Evolutionary conservation across 768 basidiomycete species (phyloP).

Genomic region (Gelatoporia subvermispora): DNA sequence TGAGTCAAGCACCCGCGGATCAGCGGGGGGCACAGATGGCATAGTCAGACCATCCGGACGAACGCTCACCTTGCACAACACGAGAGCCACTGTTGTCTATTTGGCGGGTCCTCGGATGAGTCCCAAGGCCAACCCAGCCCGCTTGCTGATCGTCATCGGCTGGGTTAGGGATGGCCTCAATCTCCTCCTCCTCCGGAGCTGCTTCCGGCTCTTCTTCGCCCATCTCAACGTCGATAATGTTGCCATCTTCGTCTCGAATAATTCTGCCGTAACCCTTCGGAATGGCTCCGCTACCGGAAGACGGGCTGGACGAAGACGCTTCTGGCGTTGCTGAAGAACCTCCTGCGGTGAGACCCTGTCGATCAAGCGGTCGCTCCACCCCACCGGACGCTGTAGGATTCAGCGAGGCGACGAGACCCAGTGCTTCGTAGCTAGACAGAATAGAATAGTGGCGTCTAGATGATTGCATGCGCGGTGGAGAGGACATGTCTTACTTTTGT

Average conservation of each 20-base stretch:
- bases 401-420: conserved; percentile 68
- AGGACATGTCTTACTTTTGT: conserved; percentile 70
- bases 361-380: conserved; percentile 38
- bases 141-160: conserved; percentile 15
- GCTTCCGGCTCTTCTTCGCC: conserved; percentile 40
- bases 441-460: conserved; percentile 8
- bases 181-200: conserved; percentile 13
- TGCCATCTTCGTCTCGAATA: conserved; percentile 73
- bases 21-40: not conserved
- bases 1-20: conserved; percentile 22
- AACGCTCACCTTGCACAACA: conserved; percentile 38
- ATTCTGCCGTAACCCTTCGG: conserved; percentile 77
- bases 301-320: conserved; percentile 10
- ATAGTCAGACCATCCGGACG: not conserved
- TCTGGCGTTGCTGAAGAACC: conserved; percentile 12
- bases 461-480: not conserved
- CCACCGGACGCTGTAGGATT: conserved; percentile 70
- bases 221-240: conserved; percentile 66
- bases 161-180: conserved; percentile 35
- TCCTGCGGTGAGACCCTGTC: not conserved
- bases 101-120: conserved; percentile 6
- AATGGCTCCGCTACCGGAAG: conserved; percentile 1
- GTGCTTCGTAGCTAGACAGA: conserved; percentile 58
- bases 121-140: conserved; percentile 23
- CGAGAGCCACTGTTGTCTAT: conserved; percentile 9